Evolutionary conservation across 2,329 filamentous ascomycete genomes (phyloP).

Genomic region (Harringtonia aguacate): DNA sequence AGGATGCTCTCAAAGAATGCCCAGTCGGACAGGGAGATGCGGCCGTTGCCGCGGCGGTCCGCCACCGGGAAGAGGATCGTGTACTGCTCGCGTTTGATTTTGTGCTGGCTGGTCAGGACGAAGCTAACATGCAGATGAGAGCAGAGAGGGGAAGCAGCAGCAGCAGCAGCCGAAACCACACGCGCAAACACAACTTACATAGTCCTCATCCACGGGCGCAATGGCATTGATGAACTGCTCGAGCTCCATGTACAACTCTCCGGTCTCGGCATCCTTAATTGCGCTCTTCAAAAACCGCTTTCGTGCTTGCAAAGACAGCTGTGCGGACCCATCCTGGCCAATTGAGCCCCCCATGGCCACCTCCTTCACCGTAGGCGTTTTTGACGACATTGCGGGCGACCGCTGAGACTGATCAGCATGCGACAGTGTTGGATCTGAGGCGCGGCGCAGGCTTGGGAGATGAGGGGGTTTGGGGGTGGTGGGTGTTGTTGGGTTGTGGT

Average conservation of each 20-base stretch:
- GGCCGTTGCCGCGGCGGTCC: slow-evolving; percentile 64
- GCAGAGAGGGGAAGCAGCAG: not conserved
- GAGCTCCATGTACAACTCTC: slow-evolving; percentile 69
- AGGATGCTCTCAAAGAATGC: slow-evolving; percentile 88
- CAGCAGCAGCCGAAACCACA: slow-evolving; percentile 4
- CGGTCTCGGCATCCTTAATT: slow-evolving; percentile 60
- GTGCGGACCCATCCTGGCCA: slow-evolving; percentile 44
- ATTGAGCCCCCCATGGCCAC: slow-evolving; percentile 72
- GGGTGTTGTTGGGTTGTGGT: too few relatives aligned
- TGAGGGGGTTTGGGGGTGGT: too few relatives aligned
- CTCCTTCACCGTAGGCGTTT: slow-evolving; percentile 45
- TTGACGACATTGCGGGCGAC: slow-evolving; percentile 25
- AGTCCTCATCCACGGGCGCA: slow-evolving; percentile 78
- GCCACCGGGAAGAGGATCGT: slow-evolving; percentile 86
- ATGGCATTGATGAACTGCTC: slow-evolving; percentile 88
- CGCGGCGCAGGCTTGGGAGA: too few relatives aligned
- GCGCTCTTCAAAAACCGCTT: slow-evolving; percentile 69
- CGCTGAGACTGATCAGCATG: not conserved
- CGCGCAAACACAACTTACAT: slow-evolving; percentile 55
- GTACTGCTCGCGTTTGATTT: slow-evolving; percentile 95
- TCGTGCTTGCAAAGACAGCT: slow-evolving; percentile 65
- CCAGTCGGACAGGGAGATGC: slow-evolving; percentile 77
- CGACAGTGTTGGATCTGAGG: too few relatives aligned
- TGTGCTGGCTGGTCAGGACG: slow-evolving; percentile 54
- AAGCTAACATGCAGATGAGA: not conserved